These are phyloP conservation scores for Tetrapisispora phaffii DNA, from an alignment of 805 yeast species.

Conservation along the genomic window DNA sequence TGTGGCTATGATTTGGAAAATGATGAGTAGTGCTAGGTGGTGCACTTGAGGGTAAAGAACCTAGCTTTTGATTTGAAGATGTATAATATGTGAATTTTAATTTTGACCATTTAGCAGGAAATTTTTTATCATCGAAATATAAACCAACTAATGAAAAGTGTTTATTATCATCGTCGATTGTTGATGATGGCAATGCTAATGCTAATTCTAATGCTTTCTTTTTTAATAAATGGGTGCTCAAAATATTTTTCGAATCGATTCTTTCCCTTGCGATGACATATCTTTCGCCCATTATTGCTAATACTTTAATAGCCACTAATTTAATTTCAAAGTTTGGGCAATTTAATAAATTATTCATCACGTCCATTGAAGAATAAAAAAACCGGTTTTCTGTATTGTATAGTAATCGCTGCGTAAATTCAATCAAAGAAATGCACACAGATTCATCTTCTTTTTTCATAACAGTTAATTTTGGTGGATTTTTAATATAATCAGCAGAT, in stretches of 20 bases:
- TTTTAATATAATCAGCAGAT: slow-evolving; percentile 32
- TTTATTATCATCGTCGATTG: slow-evolving; percentile 30
- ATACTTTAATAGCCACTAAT: slow-evolving; percentile 49
- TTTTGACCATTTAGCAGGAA: slow-evolving; percentile 48
- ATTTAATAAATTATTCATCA: slow-evolving; percentile 47
- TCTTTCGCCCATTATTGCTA: slow-evolving; percentile 51
- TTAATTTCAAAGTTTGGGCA: slow-evolving; percentile 52
- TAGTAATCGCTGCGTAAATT: slow-evolving; percentile 52
- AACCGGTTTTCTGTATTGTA: slow-evolving; percentile 61
- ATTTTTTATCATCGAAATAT: slow-evolving; percentile 33
- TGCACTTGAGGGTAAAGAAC: slow-evolving; percentile 4
- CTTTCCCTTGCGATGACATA: slow-evolving; percentile 35
- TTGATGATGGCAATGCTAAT: slow-evolving; percentile 42
- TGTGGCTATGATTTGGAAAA: neutral
- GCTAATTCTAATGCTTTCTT: slow-evolving; percentile 45
- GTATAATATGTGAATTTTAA: slow-evolving; percentile 47
- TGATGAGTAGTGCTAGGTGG: slow-evolving; percentile 14
- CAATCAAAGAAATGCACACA: slow-evolving; percentile 42
- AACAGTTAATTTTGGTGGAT: slow-evolving; percentile 37
- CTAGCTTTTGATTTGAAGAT: slow-evolving; percentile 9
- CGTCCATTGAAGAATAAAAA: slow-evolving; percentile 56
- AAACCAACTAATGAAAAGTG: slow-evolving; percentile 40
- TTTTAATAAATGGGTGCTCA: slow-evolving; percentile 29
- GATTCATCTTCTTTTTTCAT: slow-evolving; percentile 39
- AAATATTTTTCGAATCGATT: slow-evolving; percentile 18